Conservation (phyloP, 129 eudicot genomes). For the Arctium lappa region DNA sequence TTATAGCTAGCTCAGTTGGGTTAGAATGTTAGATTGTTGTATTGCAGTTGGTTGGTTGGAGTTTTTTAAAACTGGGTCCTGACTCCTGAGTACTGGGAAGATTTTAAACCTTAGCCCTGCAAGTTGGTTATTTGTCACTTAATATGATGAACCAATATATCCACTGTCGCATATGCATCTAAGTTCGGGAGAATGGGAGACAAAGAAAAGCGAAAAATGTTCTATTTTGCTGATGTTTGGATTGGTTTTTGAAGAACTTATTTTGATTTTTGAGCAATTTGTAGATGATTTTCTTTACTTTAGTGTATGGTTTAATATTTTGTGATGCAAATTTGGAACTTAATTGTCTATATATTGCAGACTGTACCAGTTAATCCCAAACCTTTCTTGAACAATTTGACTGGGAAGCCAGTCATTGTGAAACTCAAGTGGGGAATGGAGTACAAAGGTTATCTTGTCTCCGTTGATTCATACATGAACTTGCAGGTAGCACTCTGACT, state of each 20-base stretch:
- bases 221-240: neutral
- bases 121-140: neutral
- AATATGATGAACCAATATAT: neutral
- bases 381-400: constrained; percentile 85
- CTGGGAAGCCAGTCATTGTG: constrained; percentile 81
- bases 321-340: neutral
- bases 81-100: neutral
- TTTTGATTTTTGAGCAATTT: constrained; percentile 5
- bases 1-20: neutral
- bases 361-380: constrained; percentile 83
- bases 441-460: constrained; percentile 84
- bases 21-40: neutral
- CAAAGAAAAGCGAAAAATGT: neutral
- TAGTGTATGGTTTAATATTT: neutral
- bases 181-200: neutral
- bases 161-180: neutral
- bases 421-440: constrained; percentile 96
- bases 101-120: neutral
- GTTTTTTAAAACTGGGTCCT: neutral
- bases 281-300: neutral
- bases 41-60: neutral
- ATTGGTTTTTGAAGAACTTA: neutral
- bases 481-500: constrained; percentile 51
- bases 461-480: constrained; percentile 89
- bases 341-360: constrained; percentile 34